Conservation (phyloP, 106 monocot species). For the Platanthera zijinensis region DNA sequence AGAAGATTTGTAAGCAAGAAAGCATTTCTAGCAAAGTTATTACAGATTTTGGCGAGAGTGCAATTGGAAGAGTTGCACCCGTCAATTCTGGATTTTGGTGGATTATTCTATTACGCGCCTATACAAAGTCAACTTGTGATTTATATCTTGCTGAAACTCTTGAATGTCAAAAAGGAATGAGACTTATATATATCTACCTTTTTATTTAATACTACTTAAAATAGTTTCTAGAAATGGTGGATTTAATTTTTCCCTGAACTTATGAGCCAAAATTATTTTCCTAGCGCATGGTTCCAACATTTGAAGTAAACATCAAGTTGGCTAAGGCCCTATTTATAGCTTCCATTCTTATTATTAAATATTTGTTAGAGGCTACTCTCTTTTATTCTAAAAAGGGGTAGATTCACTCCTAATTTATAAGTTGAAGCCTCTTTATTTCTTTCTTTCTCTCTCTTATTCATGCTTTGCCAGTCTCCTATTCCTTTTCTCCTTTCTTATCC, state of each 20-base stretch:
- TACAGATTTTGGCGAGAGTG: conserved; percentile 89
- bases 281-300: background rate
- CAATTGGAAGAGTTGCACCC: conserved; percentile 87
- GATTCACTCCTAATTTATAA: background rate
- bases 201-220: background rate
- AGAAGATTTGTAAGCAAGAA: no score
- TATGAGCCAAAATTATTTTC: background rate
- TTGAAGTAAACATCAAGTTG: background rate
- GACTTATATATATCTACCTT: conserved; percentile 24
- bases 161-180: conserved; percentile 77
- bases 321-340: background rate
- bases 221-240: background rate
- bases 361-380: background rate
- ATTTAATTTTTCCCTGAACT: background rate
- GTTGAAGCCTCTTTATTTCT: background rate
- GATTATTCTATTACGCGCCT: conserved; percentile 81
- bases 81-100: conserved; percentile 96
- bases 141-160: conserved; percentile 49
- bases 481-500: no score
- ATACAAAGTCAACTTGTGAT: conserved; percentile 86
- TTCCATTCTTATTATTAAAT: background rate
- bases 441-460: background rate
- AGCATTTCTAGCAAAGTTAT: no score
- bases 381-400: background rate
- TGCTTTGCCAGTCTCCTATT: no score